Percentiles rank a stretch among this genome's conserved stretches.
Conservation (phyloP, 1,284 basidiomycete genomes). For the Ustilago nuda region DNA sequence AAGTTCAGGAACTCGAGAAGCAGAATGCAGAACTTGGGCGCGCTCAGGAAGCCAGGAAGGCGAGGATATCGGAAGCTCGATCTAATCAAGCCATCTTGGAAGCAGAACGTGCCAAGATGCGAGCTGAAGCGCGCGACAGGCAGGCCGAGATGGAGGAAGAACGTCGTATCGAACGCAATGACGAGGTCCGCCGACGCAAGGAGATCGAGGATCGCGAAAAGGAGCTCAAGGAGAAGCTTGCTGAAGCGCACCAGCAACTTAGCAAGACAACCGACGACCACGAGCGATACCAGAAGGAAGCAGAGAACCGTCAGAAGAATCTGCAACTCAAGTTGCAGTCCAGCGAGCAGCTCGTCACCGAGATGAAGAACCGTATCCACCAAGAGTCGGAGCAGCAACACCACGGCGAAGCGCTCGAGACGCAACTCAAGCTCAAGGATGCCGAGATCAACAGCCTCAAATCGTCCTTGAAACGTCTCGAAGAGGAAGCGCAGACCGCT, state of each 20-base stretch:
- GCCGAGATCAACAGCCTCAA: constrained; percentile 58
- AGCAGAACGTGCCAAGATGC: constrained; percentile 72
- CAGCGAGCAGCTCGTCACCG: constrained; percentile 45
- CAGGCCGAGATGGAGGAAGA: constrained; percentile 71
- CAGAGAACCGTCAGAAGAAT: constrained; percentile 39
- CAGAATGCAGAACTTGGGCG: constrained; percentile 47
- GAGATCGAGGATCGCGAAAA: constrained; percentile 53
- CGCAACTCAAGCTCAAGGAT: constrained; percentile 55
- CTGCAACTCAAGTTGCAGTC: constrained; percentile 52
- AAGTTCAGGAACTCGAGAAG: constrained; percentile 48
- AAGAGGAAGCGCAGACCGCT: constrained; percentile 57
- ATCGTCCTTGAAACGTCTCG: constrained; percentile 57
- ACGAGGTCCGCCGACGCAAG: constrained; percentile 59
- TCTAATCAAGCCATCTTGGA: constrained; percentile 48
- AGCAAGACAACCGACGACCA: constrained; percentile 72
- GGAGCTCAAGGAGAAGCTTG: constrained; percentile 41
- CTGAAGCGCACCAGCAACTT: constrained; percentile 63
- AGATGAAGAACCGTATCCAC: constrained; percentile 40
- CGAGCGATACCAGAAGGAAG: constrained; percentile 71
- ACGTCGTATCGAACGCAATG: constrained; percentile 53
- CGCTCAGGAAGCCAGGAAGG: constrained; percentile 39
- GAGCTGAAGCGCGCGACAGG: constrained; percentile 73
- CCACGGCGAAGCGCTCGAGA: constrained; percentile 44
- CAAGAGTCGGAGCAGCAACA: constrained; percentile 41
- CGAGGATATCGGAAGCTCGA: constrained; percentile 39